Percentiles rank a stretch among this genome's conserved stretches.
phyloP scores from a whole-genome alignment of 441 rosid species.

The Pelargonium exstipulatum region DNA sequence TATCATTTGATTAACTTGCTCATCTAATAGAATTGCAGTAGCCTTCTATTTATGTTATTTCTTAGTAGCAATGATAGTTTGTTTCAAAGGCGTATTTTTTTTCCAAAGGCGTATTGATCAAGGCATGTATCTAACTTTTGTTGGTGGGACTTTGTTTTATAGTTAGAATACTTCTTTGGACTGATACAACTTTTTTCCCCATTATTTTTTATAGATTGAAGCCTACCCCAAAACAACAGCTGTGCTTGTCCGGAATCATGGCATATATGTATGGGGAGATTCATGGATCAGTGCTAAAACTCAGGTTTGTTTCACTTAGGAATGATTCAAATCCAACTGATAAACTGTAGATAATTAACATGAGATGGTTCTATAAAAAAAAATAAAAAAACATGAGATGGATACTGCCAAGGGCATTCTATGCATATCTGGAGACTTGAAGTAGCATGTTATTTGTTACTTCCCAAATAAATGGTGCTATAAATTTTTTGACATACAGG shows the following conservation, averaged over 20 bases:
- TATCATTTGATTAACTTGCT: neutral
- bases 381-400: neutral
- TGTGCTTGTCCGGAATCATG: slow-evolving; percentile 95
- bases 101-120: neutral
- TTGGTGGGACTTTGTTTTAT: neutral
- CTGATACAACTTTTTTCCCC: slow-evolving; percentile 6
- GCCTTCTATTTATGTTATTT: neutral
- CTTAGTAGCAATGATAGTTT: neutral
- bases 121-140: neutral
- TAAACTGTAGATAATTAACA: neutral
- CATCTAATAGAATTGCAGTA: neutral
- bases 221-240: slow-evolving; percentile 92
- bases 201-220: slow-evolving; percentile 48
- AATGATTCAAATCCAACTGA: slow-evolving; percentile 13
- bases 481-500: neutral
- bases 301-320: slow-evolving; percentile 51
- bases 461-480: neutral
- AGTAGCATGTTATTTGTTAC: neutral
- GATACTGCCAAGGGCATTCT: neutral
- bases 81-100: neutral
- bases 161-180: neutral
- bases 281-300: slow-evolving; percentile 98
- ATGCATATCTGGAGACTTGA: neutral
- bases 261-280: slow-evolving; percentile 92
- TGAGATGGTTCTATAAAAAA: neutral